Evolutionary conservation across 768 basidiomycete genomes (phyloP), one percentile per base, ranked within the genome.

Genomic region (Kwoniella botswanensis): DNA sequence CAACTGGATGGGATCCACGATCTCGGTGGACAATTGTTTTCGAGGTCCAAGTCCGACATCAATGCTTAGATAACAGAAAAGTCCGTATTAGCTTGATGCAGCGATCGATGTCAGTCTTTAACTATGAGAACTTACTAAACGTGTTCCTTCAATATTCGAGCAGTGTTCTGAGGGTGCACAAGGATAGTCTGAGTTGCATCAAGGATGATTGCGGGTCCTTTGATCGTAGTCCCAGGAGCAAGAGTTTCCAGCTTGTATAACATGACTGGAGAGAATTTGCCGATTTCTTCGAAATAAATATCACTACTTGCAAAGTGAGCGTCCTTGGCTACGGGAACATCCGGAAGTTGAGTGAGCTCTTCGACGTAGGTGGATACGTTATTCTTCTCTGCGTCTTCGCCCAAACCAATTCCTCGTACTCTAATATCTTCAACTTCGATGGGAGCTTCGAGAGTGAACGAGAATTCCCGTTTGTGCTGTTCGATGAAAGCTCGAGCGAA

Each of bases 171-270:
- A 3, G 93, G 91, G 22, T 93, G 88, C 2, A 98, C 83, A 41
- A 98, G 91, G 73, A 98, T 93, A 26, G 95, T 97, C 85, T 97
- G 96, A 21, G 95, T 98, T 73, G 93, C 86, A 83, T 98, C 95
- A 76, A 97, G 92, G 71, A 98, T 91, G 88, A 98, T 90, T 53
- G 93, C 93, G 9, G 96, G 94, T 6, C 95, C 96, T 56, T 87
- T 46, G 29, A 42, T 13, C 15, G 63, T 55, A 4, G 72, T 71
- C 0, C 75, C 75, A 24, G 75, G 73, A 2, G 50, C 43, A n/a
- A 74, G 70, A n/a, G 62, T 53, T 35, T 50, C 63, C 12, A 72
- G 73, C 50, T 65, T 59, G 65, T 72, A 76, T 35, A 72, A 58
- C 6, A 59, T 64, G 22, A 59, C 62, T 21, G 63, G 55, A 17